phyloP scores from a whole-genome alignment of 805 yeast species.

The Candida fluviatilis region DNA sequence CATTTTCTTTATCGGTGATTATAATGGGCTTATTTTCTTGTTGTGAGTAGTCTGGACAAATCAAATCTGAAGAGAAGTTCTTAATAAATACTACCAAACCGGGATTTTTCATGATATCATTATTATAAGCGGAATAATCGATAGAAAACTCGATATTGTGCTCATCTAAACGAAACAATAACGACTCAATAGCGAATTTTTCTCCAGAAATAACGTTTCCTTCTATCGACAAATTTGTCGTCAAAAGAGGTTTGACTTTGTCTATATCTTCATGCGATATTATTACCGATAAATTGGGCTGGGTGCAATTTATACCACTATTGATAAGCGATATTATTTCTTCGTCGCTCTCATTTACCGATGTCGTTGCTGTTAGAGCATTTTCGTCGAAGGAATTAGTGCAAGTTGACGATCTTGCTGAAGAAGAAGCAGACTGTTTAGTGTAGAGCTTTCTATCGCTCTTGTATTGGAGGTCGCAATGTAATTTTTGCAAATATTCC shows the following conservation, averaged over 20 bases:
- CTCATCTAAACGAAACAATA: constrained; percentile 6
- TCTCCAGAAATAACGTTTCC: neutral
- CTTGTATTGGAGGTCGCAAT: no score
- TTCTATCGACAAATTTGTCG: neutral
- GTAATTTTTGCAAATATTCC: no score
- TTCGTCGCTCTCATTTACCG: neutral
- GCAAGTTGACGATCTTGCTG: neutral
- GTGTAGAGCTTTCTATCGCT: no score
- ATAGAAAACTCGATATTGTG: constrained; percentile 9
- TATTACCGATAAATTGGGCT: neutral
- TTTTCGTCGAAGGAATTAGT: neutral
- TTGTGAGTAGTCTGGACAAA: constrained; percentile 7
- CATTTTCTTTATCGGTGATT: neutral
- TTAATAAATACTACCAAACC: constrained; percentile 52
- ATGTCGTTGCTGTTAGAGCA: neutral
- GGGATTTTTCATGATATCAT: constrained; percentile 34
- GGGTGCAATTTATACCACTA: neutral
- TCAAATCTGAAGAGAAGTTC: constrained; percentile 36
- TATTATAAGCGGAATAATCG: constrained; percentile 24
- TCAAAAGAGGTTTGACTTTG: neutral
- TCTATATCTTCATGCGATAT: neutral
- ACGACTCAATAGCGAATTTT: constrained; percentile 5
- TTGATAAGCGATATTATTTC: neutral
- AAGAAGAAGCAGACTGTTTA: neutral
- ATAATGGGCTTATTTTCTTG: neutral